Evolutionary conservation across 306 rosid genomes (phyloP).

Genomic region (Macrotyloma uniflorum): DNA sequence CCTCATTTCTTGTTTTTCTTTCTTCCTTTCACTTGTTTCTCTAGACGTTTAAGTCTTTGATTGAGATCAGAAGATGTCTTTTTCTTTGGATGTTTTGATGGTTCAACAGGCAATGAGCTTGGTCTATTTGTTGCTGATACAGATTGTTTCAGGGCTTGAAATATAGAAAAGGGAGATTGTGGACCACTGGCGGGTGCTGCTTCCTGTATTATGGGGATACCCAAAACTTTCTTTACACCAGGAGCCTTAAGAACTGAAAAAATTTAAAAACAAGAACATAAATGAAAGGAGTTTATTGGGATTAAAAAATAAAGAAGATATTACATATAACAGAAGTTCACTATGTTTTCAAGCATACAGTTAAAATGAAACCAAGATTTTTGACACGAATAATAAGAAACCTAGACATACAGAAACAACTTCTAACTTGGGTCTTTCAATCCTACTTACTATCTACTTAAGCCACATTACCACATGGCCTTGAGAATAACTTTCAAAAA

Average conservation of each 20-base stretch:
- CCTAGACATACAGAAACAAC: not conserved
- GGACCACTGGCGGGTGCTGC: slow-evolving; percentile 44
- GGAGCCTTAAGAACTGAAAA: slow-evolving; percentile 62
- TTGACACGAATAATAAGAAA: not conserved
- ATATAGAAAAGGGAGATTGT: slow-evolving; percentile 53
- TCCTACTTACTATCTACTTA: not conserved
- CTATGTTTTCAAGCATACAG: not conserved
- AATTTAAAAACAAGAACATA: slow-evolving; percentile 7
- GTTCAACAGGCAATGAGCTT: slow-evolving; percentile 42
- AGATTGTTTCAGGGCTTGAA: slow-evolving; percentile 53
- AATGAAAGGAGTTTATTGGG: too few species aligned
- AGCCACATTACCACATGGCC: too few species aligned
- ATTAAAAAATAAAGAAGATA: not conserved
- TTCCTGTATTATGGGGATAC: slow-evolving; percentile 56
- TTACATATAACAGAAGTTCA: slow-evolving; percentile 5
- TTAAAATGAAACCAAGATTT: not conserved
- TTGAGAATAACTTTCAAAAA: not conserved
- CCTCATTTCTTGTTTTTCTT: slow-evolving; percentile 63
- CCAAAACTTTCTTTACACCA: slow-evolving; percentile 63
- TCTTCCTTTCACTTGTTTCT: slow-evolving; percentile 77
- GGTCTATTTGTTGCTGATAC: slow-evolving; percentile 34
- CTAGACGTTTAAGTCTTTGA: slow-evolving; percentile 80
- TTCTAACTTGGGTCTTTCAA: not conserved
- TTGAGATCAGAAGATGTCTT: slow-evolving; percentile 59
- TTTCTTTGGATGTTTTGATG: slow-evolving; percentile 47